Conservation (phyloP, 75 land plant species). For the Ceratopteris richardii region DNA sequence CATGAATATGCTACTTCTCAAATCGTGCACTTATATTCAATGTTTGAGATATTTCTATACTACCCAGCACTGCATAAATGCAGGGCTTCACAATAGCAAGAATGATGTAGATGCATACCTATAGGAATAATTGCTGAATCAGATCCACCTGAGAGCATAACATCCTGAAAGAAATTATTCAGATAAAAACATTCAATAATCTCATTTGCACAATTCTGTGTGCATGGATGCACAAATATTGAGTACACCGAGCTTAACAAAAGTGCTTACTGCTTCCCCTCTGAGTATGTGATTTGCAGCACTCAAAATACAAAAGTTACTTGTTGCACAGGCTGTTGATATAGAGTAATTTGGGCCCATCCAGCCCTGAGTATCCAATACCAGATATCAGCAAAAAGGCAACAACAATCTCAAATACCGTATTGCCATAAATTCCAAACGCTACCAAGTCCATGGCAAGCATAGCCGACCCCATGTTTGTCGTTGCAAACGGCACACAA, state of each 20-base stretch:
- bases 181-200: neutral
- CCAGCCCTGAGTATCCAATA: constrained; percentile 59
- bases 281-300: constrained; percentile 88
- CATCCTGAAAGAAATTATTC: constrained; percentile 74
- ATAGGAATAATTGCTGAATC: constrained; percentile 91
- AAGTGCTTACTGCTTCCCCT: constrained; percentile 92
- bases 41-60: no score
- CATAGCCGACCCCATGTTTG: constrained; percentile 95
- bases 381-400: neutral
- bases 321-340: constrained; percentile 92
- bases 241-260: no score
- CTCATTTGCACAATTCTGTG: no score
- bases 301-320: constrained; percentile 87
- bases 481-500: constrained; percentile 84
- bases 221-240: no score
- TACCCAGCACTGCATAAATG: no score
- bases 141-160: constrained; percentile 94
- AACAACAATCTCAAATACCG: neutral
- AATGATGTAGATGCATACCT: constrained; percentile 28
- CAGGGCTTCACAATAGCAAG: no score
- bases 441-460: constrained; percentile 96
- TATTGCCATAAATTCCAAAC: neutral
- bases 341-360: constrained; percentile 98
- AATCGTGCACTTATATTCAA: no score
- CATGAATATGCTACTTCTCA: no score